Evolutionary conservation across 345 rosid genomes (phyloP), one percentile per base, ranked within the genome.

Genomic region (Ricinus communis): DNA sequence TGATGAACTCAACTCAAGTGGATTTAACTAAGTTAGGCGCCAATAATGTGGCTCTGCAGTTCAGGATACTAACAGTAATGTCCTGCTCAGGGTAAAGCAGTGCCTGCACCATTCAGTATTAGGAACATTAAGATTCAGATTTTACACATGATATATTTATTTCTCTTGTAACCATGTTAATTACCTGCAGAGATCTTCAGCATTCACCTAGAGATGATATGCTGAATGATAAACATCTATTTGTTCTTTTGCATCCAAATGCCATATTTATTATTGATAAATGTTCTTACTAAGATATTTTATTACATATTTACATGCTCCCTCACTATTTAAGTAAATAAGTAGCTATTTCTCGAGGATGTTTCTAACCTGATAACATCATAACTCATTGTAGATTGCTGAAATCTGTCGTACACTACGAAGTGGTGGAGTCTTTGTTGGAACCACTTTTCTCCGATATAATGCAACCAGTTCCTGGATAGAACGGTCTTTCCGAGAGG

Each of bases 401-500:
- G 97, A 95, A 85, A 92, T 95, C 69, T 81, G 88, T 61, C 93
- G 99, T 65, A 74, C 83, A 67, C 74, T 90, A 73, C 81, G 87
- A 78, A 90, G 93, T 43, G 97, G 97, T 49, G 97, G 97, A 70
- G 90, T 95, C 19, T 89, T 91, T 81, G 97, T 90, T 18, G 97
- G 97, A 70, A 90, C 92, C 30, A 95, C 97, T 41, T 91, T 95
- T 80, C 93, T 92, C 43, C 85, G 89, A 49, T 83, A 85, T 77
- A 90, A 78, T 75, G 77, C 89, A 28, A 69, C 87, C 12, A 90
- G 88, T 70, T 83, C 96, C 0, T 77, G 79, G 85, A 66, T 90
- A 15, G 30, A 66, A 28, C 83, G 82, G 47, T 85, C 87, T 62
- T 71, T 90, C 53, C 85, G 85, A 79, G 76, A 82, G 96, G 97